Evolutionary conservation across 1,284 basidiomycete genomes (phyloP), one percentile per base, ranked within the genome.

Genomic region (Boletus semigastroideus): DNA sequence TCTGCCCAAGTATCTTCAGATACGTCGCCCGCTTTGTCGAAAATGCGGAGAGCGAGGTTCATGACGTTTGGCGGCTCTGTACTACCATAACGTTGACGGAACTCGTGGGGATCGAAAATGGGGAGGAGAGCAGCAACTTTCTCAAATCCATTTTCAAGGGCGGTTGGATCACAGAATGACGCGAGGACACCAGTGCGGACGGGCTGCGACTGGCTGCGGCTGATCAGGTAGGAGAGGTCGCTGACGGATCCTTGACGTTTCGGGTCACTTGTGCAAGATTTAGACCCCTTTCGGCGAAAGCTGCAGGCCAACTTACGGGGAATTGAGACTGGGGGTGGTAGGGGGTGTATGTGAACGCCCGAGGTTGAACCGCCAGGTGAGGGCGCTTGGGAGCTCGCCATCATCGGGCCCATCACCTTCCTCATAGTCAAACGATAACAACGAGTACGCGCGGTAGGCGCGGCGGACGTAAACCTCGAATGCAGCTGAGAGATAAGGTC

Each of bases 401-500:
- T 93, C 87, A 59, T 92, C 90, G 30, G 81, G 64, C 22, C 79
- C 78, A 64, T 94, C 89, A 10, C 90, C 92, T 64, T 93, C 90
- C 65, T 96, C 92, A 67, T 96, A 96, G 71, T 98, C 95, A 59
- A 99, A 83, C 41, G 92, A 90, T 52, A 97, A 77, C 43, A 99
- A 74, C 42, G 86, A 90, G 75, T 99, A 99, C 14, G 94, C 95
- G 61, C 92, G 88, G 76, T 99, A 99, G 9, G 94, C 94, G 57
- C 94, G 90, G 50, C 95, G 86, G 51, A 99, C 85, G 70, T 99
- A 99, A 34, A 97, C 94, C 72, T 98, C 95, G 50, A 98, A 85
- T 10, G 97, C 88, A 65, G 96, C 97, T 92, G 56, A 13, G 19
- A 33, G 49, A 40, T 5, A 20, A 43, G 46, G n/a, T 45, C 30